Base-by-base conservation (phyloP, 352 stramenopile genomes). In the Phytopythium cucurbitacearum region DNA sequence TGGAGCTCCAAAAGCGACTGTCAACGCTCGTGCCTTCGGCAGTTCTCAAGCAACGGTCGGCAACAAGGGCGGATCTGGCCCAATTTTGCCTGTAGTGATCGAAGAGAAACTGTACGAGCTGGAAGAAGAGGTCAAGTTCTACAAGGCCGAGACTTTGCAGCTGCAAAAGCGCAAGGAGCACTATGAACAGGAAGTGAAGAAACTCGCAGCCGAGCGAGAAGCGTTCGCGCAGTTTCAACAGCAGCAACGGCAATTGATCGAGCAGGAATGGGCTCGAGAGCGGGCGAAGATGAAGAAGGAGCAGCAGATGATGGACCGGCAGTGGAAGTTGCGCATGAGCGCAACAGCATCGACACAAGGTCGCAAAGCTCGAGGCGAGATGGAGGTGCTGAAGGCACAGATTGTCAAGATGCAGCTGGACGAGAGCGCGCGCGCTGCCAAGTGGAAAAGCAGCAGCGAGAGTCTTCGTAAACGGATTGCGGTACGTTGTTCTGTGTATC, bases 81-180 rank as follows among this genome's bases (percentile, higher is more conserved):
- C 59, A 32, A 59, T 84, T 1, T 34, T 94, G 0, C 84, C 84
- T 7, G 59, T 74, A 12, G 76, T 85, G 10, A 80, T 92, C n/a
- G 78, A 94, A 67, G 80, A 94, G 53, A 92, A 91, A 28, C 53
- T 92, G 35, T 69, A 63, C 11, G 82, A 95, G 52, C 49, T 94
- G 5, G 82, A 95, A 60, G 77, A 87, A 64, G 85, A 94, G 37
- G 80, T 91, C n/a, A 89, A 80, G 49, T 85, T 90, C 40, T 91
- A 95, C 69, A 91, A 93, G 46, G 63, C 80, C 10, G 83, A 90
- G 52, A 93, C 82, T 5, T 55, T 93, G 5, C 79, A 86, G 54
- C 62, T 94, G 39, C 80, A 94, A 48, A 86, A 82, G 34, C 74
- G 72, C 43, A 88, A 85, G 45, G 62, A 88, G 1, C 72, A 76